Evolutionary conservation across 495 filamentous ascomycete species (phyloP).

Genomic region (Sphaerosporella brunnea): DNA sequence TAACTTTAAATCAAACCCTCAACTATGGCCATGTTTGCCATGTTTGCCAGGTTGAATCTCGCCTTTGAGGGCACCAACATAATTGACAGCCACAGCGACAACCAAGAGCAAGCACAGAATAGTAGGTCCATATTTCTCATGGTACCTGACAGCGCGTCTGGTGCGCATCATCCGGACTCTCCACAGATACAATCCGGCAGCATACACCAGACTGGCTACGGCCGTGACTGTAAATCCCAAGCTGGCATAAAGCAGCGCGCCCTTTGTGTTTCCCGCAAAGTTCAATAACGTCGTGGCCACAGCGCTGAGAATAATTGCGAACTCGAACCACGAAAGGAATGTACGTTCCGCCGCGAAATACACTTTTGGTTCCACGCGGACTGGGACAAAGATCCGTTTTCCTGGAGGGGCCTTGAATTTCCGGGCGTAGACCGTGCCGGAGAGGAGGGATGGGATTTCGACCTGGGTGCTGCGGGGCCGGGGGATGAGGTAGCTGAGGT

Average conservation of each 20-base stretch:
- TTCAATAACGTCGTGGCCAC: constrained; percentile 87
- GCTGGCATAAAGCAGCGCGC: constrained; percentile 35
- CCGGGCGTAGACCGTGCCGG: constrained; percentile 31
- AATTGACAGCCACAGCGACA: constrained; percentile 56
- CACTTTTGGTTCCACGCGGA: constrained; percentile 93
- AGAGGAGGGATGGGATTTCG: neutral
- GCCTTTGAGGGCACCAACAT: constrained; percentile 39
- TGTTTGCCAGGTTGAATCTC: no score
- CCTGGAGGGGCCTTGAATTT: constrained; percentile 76
- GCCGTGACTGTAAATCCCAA: constrained; percentile 71
- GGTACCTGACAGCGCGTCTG: constrained; percentile 67
- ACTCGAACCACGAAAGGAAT: constrained; percentile 94
- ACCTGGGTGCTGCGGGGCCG: constrained; percentile 1
- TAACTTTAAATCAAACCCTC: no score
- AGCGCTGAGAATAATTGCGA: constrained; percentile 78
- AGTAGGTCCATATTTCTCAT: constrained; percentile 74
- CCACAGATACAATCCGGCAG: constrained; percentile 67
- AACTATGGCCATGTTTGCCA: no score
- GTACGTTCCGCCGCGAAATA: constrained; percentile 93
- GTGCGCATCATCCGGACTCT: constrained; percentile 66
- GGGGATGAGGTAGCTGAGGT: constrained; percentile 2
- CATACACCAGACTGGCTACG: constrained; percentile 54
- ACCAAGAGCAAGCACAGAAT: constrained; percentile 59
- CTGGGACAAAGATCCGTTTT: constrained; percentile 85
- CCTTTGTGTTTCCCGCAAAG: constrained; percentile 41